Percentiles rank a stretch among this genome's conserved stretches.
phyloP scores from a whole-genome alignment of 2,329 filamentous ascomycete species.

The Colletotrichum tofieldiae region DNA sequence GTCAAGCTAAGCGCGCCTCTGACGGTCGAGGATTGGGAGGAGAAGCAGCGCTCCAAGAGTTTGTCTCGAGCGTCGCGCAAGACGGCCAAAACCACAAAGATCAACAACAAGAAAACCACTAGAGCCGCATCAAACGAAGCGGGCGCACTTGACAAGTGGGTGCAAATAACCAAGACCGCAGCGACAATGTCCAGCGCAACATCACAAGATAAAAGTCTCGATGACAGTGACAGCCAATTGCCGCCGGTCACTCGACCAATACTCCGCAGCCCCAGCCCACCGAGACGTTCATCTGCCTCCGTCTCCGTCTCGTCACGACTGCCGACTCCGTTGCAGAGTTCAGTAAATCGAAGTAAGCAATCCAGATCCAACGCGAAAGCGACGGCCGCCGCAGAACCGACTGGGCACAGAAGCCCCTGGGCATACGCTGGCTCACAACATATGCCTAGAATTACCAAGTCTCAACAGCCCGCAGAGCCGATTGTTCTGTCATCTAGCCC shows the following conservation, averaged over 20 bases:
- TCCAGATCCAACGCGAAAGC: slow-evolving; percentile 47
- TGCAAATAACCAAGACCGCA: slow-evolving; percentile 57
- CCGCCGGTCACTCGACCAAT: not conserved
- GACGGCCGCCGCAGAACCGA: slow-evolving; percentile 45
- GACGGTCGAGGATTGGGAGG: slow-evolving; percentile 45
- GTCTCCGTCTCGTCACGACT: slow-evolving; percentile 11
- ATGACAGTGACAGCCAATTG: not conserved
- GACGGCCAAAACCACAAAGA: slow-evolving; percentile 41
- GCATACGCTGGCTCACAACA: slow-evolving; percentile 61
- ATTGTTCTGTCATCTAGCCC: slow-evolving; percentile 65
- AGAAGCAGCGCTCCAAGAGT: slow-evolving; percentile 49
- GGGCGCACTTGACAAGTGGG: slow-evolving; percentile 59
- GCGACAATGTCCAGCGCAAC: slow-evolving; percentile 12
- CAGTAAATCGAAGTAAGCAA: slow-evolving; percentile 51
- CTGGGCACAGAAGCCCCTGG: slow-evolving; percentile 53
- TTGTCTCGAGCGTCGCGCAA: slow-evolving; percentile 42
- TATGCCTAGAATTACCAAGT: slow-evolving; percentile 55
- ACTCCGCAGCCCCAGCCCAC: not conserved
- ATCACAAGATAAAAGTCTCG: not conserved
- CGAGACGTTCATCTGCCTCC: not conserved
- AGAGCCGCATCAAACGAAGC: slow-evolving; percentile 46
- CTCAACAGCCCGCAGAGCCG: slow-evolving; percentile 51
- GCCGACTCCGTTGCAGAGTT: slow-evolving; percentile 15
- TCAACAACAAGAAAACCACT: slow-evolving; percentile 42
- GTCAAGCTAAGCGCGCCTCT: slow-evolving; percentile 45